Evolutionary conservation across 2,329 filamentous ascomycete species (phyloP).

Genomic region (Huntiella omanensis): DNA sequence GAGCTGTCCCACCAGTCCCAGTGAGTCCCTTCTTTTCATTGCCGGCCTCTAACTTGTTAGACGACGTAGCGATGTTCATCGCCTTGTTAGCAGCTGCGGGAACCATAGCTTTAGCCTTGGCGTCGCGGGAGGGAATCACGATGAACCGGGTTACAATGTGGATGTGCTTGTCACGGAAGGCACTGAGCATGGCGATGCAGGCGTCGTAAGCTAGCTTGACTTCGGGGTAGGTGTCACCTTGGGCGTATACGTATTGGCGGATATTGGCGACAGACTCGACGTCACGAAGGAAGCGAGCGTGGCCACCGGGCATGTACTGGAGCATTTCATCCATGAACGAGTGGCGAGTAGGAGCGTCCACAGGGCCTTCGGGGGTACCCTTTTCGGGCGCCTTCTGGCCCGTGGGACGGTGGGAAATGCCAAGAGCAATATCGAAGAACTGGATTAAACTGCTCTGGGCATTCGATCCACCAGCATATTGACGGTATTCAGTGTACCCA

Average conservation of each 20-base stretch:
- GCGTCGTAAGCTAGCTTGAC: constrained; percentile 76
- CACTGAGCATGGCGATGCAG: constrained; percentile 51
- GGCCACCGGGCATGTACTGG: constrained; percentile 85
- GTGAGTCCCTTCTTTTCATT: constrained; percentile 30
- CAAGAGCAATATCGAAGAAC: constrained; percentile 86
- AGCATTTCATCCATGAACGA: constrained; percentile 98
- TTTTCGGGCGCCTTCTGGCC: constrained; percentile 35
- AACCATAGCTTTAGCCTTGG: constrained; percentile 41
- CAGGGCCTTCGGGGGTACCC: constrained; percentile 20
- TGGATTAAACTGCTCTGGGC: constrained; percentile 94
- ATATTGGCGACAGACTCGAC: constrained; percentile 70
- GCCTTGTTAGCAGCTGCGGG: constrained; percentile 30
- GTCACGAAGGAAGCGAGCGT: constrained; percentile 74
- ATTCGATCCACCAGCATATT: constrained; percentile 88
- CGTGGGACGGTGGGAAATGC: constrained; percentile 77
- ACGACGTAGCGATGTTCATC: constrained; percentile 45
- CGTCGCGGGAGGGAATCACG: constrained; percentile 67
- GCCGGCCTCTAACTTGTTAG: constrained; percentile 21
- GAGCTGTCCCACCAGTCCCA: constrained; percentile 79
- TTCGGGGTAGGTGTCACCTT: constrained; percentile 37
- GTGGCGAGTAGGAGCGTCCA: constrained; percentile 42
- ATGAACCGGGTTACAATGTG: constrained; percentile 94
- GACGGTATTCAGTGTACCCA: constrained; percentile 48
- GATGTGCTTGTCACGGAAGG: constrained; percentile 83
- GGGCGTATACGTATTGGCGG: constrained; percentile 53